A percentile compares a stretch with the other conserved stretches of the same genome.
Evolutionary conservation across 805 yeast genomes (phyloP).

Genomic region (Candida patagonica): DNA sequence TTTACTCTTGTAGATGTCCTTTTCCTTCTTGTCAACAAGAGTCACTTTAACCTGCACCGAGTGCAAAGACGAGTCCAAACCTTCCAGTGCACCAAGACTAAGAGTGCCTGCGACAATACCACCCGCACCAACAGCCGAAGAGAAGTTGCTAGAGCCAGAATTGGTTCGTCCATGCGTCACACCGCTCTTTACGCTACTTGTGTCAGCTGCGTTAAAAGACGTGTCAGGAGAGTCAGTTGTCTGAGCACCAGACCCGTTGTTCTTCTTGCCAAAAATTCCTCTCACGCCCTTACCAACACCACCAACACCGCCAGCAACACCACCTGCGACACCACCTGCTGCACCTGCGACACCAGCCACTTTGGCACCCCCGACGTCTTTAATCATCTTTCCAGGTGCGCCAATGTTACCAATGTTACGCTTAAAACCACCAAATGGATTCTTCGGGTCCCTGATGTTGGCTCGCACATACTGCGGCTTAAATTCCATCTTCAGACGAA

Average conservation of each 20-base stretch:
- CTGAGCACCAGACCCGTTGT: constrained; percentile 27
- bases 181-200: neutral
- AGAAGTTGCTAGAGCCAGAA: constrained; percentile 11
- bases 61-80: constrained; percentile 8
- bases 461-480: constrained; percentile 53
- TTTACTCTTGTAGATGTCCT: constrained; percentile 59
- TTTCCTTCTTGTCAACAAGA: constrained; percentile 31
- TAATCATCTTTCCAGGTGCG: constrained; percentile 33
- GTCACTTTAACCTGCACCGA: constrained; percentile 41
- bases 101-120: constrained; percentile 14
- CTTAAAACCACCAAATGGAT: constrained; percentile 15
- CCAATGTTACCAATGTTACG: constrained; percentile 21
- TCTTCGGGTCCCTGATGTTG: too few species aligned
- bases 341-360: constrained; percentile 45
- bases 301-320: constrained; percentile 35
- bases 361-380: constrained; percentile 40
- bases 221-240: constrained; percentile 30
- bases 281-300: constrained; percentile 32
- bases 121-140: constrained; percentile 14
- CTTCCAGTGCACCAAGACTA: constrained; percentile 20
- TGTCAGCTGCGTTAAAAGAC: constrained; percentile 4
- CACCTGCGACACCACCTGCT: constrained; percentile 27
- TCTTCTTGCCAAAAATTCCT: constrained; percentile 31
- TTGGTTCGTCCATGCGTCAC: constrained; percentile 12
- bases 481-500: constrained; percentile 52